Percentiles rank a stretch among this genome's conserved stretches.
Evolutionary conservation across 768 basidiomycete species (phyloP).

Genomic region (Tulasnella sp.): DNA sequence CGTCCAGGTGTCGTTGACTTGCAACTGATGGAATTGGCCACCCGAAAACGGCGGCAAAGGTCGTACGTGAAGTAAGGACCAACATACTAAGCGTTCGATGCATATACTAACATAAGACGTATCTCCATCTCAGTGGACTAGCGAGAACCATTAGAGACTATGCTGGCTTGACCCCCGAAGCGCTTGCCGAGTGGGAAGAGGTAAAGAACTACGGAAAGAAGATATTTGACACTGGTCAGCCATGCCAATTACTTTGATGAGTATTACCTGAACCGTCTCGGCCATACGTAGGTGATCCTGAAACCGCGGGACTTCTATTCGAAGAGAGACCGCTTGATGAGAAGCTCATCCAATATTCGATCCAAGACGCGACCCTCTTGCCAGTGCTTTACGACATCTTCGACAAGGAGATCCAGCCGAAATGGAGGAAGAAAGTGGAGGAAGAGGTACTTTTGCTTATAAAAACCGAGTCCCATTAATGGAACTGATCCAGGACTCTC

Average conservation of each 20-base stretch:
- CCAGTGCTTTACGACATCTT: slow-evolving; percentile 6
- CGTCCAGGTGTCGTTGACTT: slow-evolving; percentile 9
- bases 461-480: not conserved
- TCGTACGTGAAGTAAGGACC: slow-evolving; percentile 6
- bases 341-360: slow-evolving; percentile 9
- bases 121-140: not conserved
- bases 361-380: slow-evolving; percentile 12
- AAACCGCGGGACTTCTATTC: not conserved
- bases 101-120: not conserved
- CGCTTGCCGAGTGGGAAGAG: slow-evolving; percentile 1
- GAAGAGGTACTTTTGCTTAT: not conserved
- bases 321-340: slow-evolving; percentile 11
- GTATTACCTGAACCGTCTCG: not conserved
- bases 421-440: slow-evolving; percentile 14
- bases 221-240: not conserved
- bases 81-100: not conserved
- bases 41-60: slow-evolving; percentile 4
- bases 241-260: not conserved
- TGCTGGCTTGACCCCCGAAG: not conserved
- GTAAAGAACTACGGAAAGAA: slow-evolving; percentile 9
- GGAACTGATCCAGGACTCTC: not conserved
- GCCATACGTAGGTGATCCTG: not conserved
- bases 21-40: slow-evolving; percentile 14
- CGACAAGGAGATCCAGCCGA: not conserved
- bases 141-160: slow-evolving; percentile 10